A percentile compares a stretch with the other conserved stretches of the same genome.
Conservation (phyloP, 371 early-diverging fungal species). For the Mucor plumbeus region DNA sequence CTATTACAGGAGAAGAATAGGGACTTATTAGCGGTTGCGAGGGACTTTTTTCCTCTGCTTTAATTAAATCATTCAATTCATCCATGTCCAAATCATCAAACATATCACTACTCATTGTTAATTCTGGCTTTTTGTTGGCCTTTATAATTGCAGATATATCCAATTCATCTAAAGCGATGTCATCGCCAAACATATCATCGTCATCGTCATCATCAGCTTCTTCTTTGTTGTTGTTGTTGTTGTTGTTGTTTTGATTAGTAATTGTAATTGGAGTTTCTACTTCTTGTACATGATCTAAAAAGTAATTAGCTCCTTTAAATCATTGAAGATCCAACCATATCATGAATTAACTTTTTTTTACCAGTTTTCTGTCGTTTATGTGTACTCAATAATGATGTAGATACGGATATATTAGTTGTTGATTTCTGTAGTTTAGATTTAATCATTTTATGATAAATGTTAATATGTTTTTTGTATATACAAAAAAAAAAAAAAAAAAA, state of each 20-base stretch:
- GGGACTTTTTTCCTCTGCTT: not conserved
- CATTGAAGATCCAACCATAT: not conserved
- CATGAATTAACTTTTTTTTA: not conserved
- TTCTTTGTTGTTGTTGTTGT: too few relatives aligned
- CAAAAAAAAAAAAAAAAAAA: not conserved
- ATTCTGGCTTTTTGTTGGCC: not conserved
- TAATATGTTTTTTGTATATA: not conserved
- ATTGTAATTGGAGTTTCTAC: not conserved
- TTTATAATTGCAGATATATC: constrained; percentile 16
- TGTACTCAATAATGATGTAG: not conserved
- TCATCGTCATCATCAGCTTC: constrained; percentile 24
- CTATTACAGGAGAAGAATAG: not conserved
- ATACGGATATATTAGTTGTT: not conserved
- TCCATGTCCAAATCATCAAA: constrained; percentile 23
- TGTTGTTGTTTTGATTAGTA: not conserved
- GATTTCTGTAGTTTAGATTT: not conserved
- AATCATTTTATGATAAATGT: not conserved
- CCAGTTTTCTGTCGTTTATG: constrained; percentile 14
- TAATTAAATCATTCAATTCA: constrained; percentile 5
- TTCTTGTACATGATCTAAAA: constrained; percentile 1
- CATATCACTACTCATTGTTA: not conserved
- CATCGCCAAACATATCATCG: constrained; percentile 51
- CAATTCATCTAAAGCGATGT: constrained; percentile 40
- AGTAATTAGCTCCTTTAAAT: not conserved
- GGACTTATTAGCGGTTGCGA: not conserved